These are phyloP conservation scores for Coprinellus micaceus DNA, from an alignment of 768 basidiomycete species.

Conservation along the genomic window DNA sequence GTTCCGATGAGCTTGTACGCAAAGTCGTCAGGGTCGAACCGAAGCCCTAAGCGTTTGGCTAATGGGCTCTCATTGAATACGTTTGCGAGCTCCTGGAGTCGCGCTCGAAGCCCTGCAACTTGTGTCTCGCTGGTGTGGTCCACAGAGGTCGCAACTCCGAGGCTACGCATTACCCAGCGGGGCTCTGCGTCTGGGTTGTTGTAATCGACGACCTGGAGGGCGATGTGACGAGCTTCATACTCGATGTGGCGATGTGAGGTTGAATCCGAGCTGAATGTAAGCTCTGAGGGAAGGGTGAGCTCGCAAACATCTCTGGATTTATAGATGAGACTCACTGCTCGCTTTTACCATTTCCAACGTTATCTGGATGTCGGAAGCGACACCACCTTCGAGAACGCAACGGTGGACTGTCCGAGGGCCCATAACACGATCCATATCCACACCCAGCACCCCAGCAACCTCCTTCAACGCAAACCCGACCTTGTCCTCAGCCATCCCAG, in stretches of 20 bases:
- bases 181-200: slow-evolving; percentile 5
- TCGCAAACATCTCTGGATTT: too few relatives aligned
- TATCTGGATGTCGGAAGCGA: slow-evolving; percentile 1
- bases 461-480: slow-evolving; percentile 15
- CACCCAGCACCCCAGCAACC: slow-evolving; percentile 13
- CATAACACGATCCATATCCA: slow-evolving; percentile 11
- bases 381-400: slow-evolving; percentile 13
- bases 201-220: slow-evolving; percentile 13
- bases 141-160: slow-evolving; percentile 14
- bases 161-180: neutral
- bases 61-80: slow-evolving; percentile 13
- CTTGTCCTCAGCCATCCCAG: slow-evolving; percentile 14
- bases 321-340: slow-evolving; percentile 7
- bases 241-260: slow-evolving; percentile 17
- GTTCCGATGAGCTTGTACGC: slow-evolving; percentile 11
- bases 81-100: slow-evolving; percentile 2
- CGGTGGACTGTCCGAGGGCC: slow-evolving; percentile 15
- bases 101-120: neutral
- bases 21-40: neutral
- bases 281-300: neutral
- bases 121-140: slow-evolving; percentile 16
- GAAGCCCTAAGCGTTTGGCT: slow-evolving; percentile 8
- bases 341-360: slow-evolving; percentile 11
- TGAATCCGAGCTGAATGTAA: slow-evolving; percentile 14
- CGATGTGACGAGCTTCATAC: slow-evolving; percentile 11